Conservation (phyloP, 2,329 filamentous ascomycete genomes). For the Aspergillus calidoustus region DNA sequence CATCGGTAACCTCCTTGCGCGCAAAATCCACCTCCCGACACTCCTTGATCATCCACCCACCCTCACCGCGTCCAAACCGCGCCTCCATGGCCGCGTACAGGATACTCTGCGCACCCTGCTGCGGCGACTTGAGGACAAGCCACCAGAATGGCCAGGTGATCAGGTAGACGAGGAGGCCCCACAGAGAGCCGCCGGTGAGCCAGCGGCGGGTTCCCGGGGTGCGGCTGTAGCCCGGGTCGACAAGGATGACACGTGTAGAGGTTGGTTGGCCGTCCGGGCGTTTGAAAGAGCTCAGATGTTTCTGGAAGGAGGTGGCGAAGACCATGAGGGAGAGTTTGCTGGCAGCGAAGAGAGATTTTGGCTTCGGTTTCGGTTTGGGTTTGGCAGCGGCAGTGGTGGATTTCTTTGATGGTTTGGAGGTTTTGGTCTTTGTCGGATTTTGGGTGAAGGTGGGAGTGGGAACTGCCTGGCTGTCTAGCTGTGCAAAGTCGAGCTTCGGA, state of each 20-base stretch:
- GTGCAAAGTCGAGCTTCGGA: conserved; percentile 58
- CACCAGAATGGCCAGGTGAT: conserved; percentile 80
- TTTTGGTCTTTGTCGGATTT: background rate
- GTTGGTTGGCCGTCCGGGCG: conserved; percentile 81
- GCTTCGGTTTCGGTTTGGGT: conserved; percentile 39
- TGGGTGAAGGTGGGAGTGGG: background rate
- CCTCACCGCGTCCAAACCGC: conserved; percentile 65
- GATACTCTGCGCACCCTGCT: conserved; percentile 84
- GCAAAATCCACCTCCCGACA: conserved; percentile 76
- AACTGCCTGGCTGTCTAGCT: conserved; percentile 13
- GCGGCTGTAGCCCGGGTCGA: conserved; percentile 82
- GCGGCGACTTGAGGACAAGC: conserved; percentile 83
- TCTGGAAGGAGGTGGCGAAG: conserved; percentile 89
- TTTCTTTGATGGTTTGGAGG: conserved; percentile 7
- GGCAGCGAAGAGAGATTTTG: conserved; percentile 61
- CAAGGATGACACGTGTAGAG: conserved; percentile 81
- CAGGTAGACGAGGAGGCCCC: conserved; percentile 78
- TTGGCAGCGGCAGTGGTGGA: conserved; percentile 25
- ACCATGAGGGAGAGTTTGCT: conserved; percentile 79
- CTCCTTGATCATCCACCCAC: conserved; percentile 83
- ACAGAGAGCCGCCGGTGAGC: conserved; percentile 81
- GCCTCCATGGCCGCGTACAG: conserved; percentile 85
- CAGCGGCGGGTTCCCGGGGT: conserved; percentile 88
- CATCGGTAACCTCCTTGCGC: conserved; percentile 75
- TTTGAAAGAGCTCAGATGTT: conserved; percentile 82